A percentile compares a stretch with the other conserved stretches of the same genome.
Evolutionary conservation across 2,329 filamentous ascomycete genomes (phyloP).

Genomic region (Hymenoscyphus occultus): DNA sequence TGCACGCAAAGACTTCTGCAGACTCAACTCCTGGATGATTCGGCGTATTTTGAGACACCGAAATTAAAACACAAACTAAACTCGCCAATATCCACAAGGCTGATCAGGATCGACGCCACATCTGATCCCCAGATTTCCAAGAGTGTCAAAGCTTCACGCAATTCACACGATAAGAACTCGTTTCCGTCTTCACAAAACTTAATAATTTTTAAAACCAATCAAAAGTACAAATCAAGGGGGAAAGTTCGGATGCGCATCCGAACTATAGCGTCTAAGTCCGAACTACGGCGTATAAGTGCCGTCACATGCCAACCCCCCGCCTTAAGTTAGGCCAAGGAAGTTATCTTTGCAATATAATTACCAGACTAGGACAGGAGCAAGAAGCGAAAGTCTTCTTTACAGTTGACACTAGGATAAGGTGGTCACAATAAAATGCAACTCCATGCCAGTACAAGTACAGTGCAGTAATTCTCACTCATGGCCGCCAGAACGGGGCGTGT

Average conservation of each 20-base stretch:
- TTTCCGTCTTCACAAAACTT: too few relatives aligned
- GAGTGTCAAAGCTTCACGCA: neutral
- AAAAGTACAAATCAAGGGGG: neutral
- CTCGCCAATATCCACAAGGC: neutral
- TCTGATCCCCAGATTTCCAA: neutral
- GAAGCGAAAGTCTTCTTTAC: too few relatives aligned
- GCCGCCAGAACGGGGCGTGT: too few relatives aligned
- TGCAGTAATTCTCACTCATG: too few relatives aligned
- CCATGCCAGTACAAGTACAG: too few relatives aligned
- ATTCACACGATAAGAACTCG: neutral
- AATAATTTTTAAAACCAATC: neutral
- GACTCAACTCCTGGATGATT: neutral
- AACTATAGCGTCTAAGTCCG: neutral
- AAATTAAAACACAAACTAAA: neutral
- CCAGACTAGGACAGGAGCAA: too few relatives aligned
- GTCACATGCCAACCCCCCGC: too few relatives aligned
- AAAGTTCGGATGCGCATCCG: neutral
- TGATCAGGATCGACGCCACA: neutral
- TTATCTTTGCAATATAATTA: too few relatives aligned
- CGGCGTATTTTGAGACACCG: neutral
- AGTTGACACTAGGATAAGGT: too few relatives aligned
- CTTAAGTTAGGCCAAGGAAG: too few relatives aligned
- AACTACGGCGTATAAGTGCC: neutral
- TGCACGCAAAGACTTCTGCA: neutral
- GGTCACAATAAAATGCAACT: too few relatives aligned